Conservation (phyloP, 148 eudicot genomes). For the Rhododendron simsii region DNA sequence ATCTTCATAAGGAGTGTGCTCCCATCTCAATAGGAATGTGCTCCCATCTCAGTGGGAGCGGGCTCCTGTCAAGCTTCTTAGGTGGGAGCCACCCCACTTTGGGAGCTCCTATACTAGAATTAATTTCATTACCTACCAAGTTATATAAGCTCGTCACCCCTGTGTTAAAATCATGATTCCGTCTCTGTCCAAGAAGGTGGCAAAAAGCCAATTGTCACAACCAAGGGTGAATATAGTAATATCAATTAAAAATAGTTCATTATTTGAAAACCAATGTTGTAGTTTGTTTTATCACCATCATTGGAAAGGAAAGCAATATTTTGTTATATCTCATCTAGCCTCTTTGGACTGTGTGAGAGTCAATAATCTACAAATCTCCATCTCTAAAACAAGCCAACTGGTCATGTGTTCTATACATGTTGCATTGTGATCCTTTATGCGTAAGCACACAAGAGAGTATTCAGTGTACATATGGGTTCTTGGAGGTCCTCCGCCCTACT, state of each 20-base stretch:
- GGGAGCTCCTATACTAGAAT: too few species aligned
- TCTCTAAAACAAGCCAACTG: background rate
- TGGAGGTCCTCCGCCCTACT: too few species aligned
- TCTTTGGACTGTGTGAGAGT: background rate
- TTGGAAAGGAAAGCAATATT: background rate
- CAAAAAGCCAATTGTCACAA: background rate
- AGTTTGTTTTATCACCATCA: slow-evolving; percentile 4
- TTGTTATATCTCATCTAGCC: background rate
- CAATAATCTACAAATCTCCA: background rate
- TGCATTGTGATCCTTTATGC: background rate
- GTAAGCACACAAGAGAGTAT: background rate
- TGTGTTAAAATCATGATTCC: too few species aligned
- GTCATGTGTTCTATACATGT: background rate
- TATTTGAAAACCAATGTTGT: background rate
- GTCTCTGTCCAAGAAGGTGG: background rate
- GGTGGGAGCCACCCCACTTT: too few species aligned
- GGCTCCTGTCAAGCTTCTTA: too few species aligned
- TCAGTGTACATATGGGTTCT: background rate
- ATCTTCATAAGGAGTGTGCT: too few species aligned
- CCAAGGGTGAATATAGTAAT: background rate
- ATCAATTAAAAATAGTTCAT: background rate
- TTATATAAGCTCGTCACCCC: too few species aligned
- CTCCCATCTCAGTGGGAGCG: too few species aligned
- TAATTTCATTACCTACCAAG: too few species aligned
- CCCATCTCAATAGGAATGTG: too few species aligned